Evolutionary conservation across 306 rosid species (phyloP), one percentile per base, ranked within the genome.

Genomic region (Vicia villosa): DNA sequence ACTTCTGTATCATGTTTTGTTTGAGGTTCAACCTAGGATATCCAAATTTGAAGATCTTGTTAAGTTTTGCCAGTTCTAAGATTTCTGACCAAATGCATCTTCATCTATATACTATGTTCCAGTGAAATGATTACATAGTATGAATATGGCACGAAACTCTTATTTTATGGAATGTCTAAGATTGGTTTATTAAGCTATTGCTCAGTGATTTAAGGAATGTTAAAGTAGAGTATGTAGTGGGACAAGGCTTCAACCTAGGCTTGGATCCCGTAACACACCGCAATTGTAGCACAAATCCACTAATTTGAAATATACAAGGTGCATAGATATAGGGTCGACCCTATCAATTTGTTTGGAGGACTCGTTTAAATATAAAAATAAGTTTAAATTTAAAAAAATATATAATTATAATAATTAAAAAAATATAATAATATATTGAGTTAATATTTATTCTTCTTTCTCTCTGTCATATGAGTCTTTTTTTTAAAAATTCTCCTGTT

Each of bases 141-240:
- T 34, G 24, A 77, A 64, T 77, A 77, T 77, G 82, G 30, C 63
- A 50, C 19, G 8, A 49, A 66, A 66, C 55, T 75, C 74, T 28
- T 74, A 54, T 64, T 63, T 68, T 77, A 73, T 70, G 85, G 85
- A 82, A 82, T 74, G 74, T 73, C 71, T 58, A 50, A 45, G 66
- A 1, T 49, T 47, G 72, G 32, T 16, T 66, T 66, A 26, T 45
- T 10, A 47, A 47, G 45, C 72, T 55, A 62, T 26, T 20, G 58
- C 6, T 72, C 30, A 37, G 28, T 72, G 21, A 32, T 59, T 28
- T 72, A 61, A 19, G 54, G 42, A 63, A 63, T 63, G 62, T 22
- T 79, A 21, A 24, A 63, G 41, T 78, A 34, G 10, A 49, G 37
- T 46, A 63, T 47, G 19, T 66, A 66, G 45, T 66, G 24, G 72